These are phyloP conservation scores for Mimosa bimucronata DNA, from an alignment of 306 rosid genomes.

Conservation along the genomic window DNA sequence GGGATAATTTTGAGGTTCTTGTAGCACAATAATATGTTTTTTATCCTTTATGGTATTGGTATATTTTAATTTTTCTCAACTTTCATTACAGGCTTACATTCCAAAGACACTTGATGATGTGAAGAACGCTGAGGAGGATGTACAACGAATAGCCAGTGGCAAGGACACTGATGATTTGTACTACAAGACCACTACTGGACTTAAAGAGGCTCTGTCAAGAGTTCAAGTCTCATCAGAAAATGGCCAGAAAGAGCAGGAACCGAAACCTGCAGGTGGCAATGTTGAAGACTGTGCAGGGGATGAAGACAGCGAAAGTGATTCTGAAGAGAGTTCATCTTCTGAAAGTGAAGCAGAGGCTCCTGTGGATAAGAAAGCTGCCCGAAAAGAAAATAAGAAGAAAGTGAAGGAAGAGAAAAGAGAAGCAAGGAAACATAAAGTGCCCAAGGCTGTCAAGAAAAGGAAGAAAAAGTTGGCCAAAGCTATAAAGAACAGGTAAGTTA, in stretches of 20 bases:
- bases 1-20: neutral
- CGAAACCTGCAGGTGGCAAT: constrained; percentile 37
- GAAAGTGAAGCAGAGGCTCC: constrained; percentile 50
- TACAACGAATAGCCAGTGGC: constrained; percentile 67
- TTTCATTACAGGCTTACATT: constrained; percentile 64
- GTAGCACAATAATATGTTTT: constrained; percentile 14
- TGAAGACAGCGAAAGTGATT: constrained; percentile 44
- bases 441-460: constrained; percentile 81
- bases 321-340: constrained; percentile 54
- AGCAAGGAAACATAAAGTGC: constrained; percentile 73
- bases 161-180: constrained; percentile 68
- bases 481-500: constrained; percentile 56
- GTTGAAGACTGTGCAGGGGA: constrained; percentile 51
- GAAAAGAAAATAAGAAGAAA: constrained; percentile 84
- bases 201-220: constrained; percentile 56
- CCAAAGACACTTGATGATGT: constrained; percentile 78
- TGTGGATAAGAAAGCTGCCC: constrained; percentile 75
- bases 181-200: constrained; percentile 83
- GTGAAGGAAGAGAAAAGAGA: constrained; percentile 93
- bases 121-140: constrained; percentile 80
- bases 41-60: neutral
- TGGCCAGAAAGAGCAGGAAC: constrained; percentile 33
- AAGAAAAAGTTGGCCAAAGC: constrained; percentile 80
- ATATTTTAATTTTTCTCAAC: neutral
- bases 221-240: constrained; percentile 38